A percentile compares a stretch with the other conserved stretches of the same genome.
Evolutionary conservation across 139 green algal genomes (phyloP).

Genomic region (Chlamydomonas asymmetrica): DNA sequence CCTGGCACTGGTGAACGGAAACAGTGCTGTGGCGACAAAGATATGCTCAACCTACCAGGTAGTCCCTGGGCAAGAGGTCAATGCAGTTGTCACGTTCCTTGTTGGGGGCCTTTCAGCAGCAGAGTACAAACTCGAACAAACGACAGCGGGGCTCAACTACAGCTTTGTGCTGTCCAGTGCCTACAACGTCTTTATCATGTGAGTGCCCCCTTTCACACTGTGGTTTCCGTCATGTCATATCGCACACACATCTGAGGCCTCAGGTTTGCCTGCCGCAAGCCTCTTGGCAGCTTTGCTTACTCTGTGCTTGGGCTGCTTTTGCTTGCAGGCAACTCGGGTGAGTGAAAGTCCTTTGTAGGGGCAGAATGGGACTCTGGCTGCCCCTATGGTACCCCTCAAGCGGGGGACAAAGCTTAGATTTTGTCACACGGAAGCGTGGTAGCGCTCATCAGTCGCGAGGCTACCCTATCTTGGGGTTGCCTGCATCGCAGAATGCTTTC

Average conservation of each 20-base stretch:
- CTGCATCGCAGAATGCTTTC: too few relatives aligned
- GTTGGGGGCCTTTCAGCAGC: neutral
- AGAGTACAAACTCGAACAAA: neutral
- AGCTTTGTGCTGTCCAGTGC: slow-evolving; percentile 18
- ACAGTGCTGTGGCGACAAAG: neutral
- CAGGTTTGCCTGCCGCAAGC: neutral
- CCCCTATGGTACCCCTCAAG: too few relatives aligned
- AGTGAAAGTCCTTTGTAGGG: too few relatives aligned
- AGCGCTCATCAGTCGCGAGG: too few relatives aligned
- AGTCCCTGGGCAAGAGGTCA: neutral
- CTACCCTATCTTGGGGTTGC: too few relatives aligned
- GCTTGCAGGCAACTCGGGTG: neutral
- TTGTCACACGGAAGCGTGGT: too few relatives aligned
- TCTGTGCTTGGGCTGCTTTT: neutral
- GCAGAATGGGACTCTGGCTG: too few relatives aligned
- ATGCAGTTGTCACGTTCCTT: slow-evolving; percentile 13
- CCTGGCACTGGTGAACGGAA: neutral
- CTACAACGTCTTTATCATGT: neutral
- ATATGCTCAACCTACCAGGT: slow-evolving; percentile 1
- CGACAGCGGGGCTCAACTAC: slow-evolving; percentile 13
- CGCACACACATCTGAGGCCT: neutral
- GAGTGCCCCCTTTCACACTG: too few relatives aligned
- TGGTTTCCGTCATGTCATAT: too few relatives aligned
- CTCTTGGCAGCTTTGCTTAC: neutral
- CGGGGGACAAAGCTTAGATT: too few relatives aligned